These are phyloP conservation scores for Piloderma croceum DNA, from an alignment of 768 basidiomycete genomes.

Conservation along the genomic window DNA sequence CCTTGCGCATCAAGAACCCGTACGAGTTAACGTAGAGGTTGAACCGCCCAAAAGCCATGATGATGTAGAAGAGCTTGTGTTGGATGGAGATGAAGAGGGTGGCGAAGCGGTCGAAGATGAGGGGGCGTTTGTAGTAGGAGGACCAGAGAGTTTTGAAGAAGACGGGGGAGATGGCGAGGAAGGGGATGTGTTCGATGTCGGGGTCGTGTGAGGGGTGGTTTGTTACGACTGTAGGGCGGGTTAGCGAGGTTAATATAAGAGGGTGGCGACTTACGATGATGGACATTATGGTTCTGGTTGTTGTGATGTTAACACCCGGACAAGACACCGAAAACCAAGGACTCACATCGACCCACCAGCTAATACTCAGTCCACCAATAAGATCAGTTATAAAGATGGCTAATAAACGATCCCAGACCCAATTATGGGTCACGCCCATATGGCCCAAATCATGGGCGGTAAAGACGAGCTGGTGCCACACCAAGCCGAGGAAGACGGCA, in stretches of 20 bases:
- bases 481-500: constrained; percentile 76
- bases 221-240: constrained; percentile 66
- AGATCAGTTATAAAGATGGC: constrained; percentile 79
- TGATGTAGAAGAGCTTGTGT: constrained; percentile 88
- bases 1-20: constrained; percentile 59
- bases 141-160: constrained; percentile 88
- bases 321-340: constrained; percentile 4
- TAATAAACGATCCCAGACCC: constrained; percentile 72
- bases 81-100: constrained; percentile 66
- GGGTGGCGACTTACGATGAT: constrained; percentile 67
- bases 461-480: constrained; percentile 96
- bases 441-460: constrained; percentile 93
- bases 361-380: constrained; percentile 88
- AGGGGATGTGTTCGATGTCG: constrained; percentile 85
- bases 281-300: constrained; percentile 84
- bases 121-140: constrained; percentile 87
- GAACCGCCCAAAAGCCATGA: constrained; percentile 88
- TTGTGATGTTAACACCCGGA: constrained; percentile 5
- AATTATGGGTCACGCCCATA: constrained; percentile 86
- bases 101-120: constrained; percentile 71
- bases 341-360: constrained; percentile 97
- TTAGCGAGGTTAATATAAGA: constrained; percentile 3
- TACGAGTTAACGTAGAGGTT: constrained; percentile 93
- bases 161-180: constrained; percentile 85
- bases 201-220: constrained; percentile 95